These are phyloP conservation scores for Torulaspora delbrueckii DNA, from an alignment of 805 yeast species.

Conservation along the genomic window DNA sequence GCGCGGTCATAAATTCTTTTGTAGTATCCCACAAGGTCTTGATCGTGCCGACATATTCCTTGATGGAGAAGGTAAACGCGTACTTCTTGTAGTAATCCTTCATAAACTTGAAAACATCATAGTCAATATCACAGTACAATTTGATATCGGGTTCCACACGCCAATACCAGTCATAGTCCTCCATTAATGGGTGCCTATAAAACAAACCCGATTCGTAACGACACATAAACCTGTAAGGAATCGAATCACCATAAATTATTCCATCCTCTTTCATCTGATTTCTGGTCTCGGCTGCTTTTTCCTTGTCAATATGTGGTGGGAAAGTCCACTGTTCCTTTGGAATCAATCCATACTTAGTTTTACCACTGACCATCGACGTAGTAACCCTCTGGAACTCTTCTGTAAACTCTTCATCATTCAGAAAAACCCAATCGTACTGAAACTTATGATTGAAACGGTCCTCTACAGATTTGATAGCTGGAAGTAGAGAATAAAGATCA, in stretches of 20 bases:
- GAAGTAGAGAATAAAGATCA: slow-evolving; percentile 59
- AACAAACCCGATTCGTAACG: slow-evolving; percentile 88
- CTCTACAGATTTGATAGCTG: slow-evolving; percentile 72
- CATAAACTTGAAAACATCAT: slow-evolving; percentile 80
- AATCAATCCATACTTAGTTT: slow-evolving; percentile 68
- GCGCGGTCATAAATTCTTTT: slow-evolving; percentile 49
- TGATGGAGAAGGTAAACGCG: slow-evolving; percentile 73
- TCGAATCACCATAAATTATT: slow-evolving; percentile 61
- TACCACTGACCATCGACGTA: slow-evolving; percentile 66
- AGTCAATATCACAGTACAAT: slow-evolving; percentile 76
- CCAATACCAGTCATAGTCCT: slow-evolving; percentile 88
- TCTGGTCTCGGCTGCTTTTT: slow-evolving; percentile 56
- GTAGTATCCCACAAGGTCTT: slow-evolving; percentile 74
- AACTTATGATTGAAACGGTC: slow-evolving; percentile 80
- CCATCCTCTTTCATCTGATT: slow-evolving; percentile 46
- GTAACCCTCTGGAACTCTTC: slow-evolving; percentile 75
- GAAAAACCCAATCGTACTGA: slow-evolving; percentile 92
- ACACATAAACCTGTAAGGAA: slow-evolving; percentile 85
- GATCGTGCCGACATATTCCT: slow-evolving; percentile 69
- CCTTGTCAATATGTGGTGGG: slow-evolving; percentile 77
- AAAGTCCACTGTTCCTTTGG: slow-evolving; percentile 85
- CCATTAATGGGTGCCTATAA: slow-evolving; percentile 68
- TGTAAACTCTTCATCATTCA: slow-evolving; percentile 80
- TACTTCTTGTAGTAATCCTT: slow-evolving; percentile 67
- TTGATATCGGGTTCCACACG: slow-evolving; percentile 86